phyloP scores from a whole-genome alignment of 805 yeast genomes.

The Starmera caribaea region DNA sequence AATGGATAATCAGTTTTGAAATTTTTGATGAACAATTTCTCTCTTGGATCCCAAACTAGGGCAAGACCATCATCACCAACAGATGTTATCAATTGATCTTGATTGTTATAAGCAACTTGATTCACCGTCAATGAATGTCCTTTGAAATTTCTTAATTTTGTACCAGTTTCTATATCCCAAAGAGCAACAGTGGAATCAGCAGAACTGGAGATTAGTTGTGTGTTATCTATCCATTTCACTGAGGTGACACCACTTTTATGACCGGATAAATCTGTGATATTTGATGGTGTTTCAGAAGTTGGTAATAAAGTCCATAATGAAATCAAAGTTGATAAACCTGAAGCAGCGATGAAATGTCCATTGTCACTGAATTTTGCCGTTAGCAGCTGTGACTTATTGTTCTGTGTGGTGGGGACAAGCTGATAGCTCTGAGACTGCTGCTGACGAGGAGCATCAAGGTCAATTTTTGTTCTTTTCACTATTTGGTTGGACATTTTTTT shows the following conservation, averaged over 20 bases:
- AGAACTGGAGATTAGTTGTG: slow-evolving; percentile 39
- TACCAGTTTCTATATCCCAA: slow-evolving; percentile 55
- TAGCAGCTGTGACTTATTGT: slow-evolving; percentile 43
- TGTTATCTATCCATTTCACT: slow-evolving; percentile 42
- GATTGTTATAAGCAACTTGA: slow-evolving; percentile 31
- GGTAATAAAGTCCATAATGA: slow-evolving; percentile 18
- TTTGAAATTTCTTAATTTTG: slow-evolving; percentile 40
- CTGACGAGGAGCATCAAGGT: no score
- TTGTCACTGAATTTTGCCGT: slow-evolving; percentile 39
- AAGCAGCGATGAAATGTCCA: slow-evolving; percentile 50
- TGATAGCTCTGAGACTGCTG: no score
- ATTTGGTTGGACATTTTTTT: no score
- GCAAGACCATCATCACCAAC: slow-evolving; percentile 61
- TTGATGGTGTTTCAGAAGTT: slow-evolving; percentile 13
- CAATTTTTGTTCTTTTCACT: no score
- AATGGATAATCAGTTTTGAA: slow-evolving; percentile 49
- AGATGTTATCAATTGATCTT: slow-evolving; percentile 30
- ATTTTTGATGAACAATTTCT: slow-evolving; percentile 30
- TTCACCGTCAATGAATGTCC: slow-evolving; percentile 48
- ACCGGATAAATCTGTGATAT: slow-evolving; percentile 39
- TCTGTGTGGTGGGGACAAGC: slow-evolving; percentile 18
- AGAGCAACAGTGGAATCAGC: slow-evolving; percentile 54
- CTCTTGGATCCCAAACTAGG: slow-evolving; percentile 55
- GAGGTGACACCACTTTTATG: slow-evolving; percentile 61
- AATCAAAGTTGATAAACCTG: slow-evolving; percentile 28